Percentiles rank a stretch among this genome's conserved stretches.
phyloP scores from a whole-genome alignment of 1,284 basidiomycete genomes.

The Wallemia ichthyophaga region DNA sequence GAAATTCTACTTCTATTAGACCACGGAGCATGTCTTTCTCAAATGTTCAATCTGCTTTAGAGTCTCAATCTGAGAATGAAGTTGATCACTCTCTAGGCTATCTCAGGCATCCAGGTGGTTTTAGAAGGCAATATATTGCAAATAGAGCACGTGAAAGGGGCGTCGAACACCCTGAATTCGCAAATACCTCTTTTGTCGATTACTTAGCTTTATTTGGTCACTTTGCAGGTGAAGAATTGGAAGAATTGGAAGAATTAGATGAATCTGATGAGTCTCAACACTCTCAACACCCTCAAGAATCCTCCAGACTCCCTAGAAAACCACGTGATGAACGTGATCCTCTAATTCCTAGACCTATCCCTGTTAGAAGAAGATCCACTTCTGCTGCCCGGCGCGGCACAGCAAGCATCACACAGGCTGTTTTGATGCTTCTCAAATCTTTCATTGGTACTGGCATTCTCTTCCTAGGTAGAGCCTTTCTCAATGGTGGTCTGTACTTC shows the following conservation, averaged over 20 bases:
- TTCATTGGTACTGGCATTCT: slow-evolving; percentile 91
- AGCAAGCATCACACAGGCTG: slow-evolving; percentile 27
- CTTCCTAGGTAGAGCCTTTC: slow-evolving; percentile 87
- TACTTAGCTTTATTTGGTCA: slow-evolving; percentile 78
- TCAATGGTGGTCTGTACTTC: slow-evolving; percentile 82
- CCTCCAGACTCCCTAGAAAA: too few relatives aligned
- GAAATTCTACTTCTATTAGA: slow-evolving; percentile 23
- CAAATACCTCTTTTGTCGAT: slow-evolving; percentile 55
- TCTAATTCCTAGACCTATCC: slow-evolving; percentile 3
- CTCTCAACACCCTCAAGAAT: too few relatives aligned
- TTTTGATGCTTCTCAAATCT: slow-evolving; percentile 73
- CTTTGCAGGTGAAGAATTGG: slow-evolving; percentile 79
- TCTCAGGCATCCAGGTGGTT: slow-evolving; percentile 76
- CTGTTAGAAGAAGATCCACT: slow-evolving; percentile 4
- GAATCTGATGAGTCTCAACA: too few relatives aligned
- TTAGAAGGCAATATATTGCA: slow-evolving; percentile 56
- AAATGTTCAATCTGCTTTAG: slow-evolving; percentile 25
- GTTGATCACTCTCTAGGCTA: slow-evolving; percentile 46
- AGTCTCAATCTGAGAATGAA: slow-evolving; percentile 6
- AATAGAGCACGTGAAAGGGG: slow-evolving; percentile 37
- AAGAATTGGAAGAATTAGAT: slow-evolving; percentile 37
- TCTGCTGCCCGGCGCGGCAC: slow-evolving; percentile 4
- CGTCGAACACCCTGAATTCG: slow-evolving; percentile 28
- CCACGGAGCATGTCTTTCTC: slow-evolving; percentile 41
- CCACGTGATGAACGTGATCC: slow-evolving; percentile 1